phyloP scores from a whole-genome alignment of 352 stramenopile genomes.

The Globisporangium barbulae region DNA sequence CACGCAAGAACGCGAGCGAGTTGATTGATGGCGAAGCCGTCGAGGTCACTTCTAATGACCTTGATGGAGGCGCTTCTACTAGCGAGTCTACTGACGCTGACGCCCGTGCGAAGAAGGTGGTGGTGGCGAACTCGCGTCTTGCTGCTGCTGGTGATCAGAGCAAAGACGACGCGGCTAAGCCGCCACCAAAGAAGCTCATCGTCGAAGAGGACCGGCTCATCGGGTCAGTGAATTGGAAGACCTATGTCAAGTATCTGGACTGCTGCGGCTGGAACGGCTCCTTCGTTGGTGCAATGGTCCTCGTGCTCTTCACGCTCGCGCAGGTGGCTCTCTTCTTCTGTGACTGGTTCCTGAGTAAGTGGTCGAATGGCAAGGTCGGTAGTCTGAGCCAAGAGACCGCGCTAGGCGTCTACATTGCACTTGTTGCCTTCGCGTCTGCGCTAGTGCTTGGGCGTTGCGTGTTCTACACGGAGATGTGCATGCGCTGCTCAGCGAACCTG shows the following conservation, averaged over 20 bases:
- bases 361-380: slow-evolving; percentile 30
- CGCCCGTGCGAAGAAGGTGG: not conserved
- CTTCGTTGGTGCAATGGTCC: slow-evolving; percentile 23
- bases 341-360: slow-evolving; percentile 54
- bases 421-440: slow-evolving; percentile 29
- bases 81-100: not conserved
- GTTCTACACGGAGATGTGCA: slow-evolving; percentile 48
- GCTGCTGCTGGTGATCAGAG: not conserved
- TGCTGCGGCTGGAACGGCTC: slow-evolving; percentile 45
- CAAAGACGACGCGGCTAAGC: slow-evolving; percentile 4
- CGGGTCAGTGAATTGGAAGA: slow-evolving; percentile 33
- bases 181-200: slow-evolving; percentile 32
- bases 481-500: slow-evolving; percentile 38
- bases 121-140: not conserved
- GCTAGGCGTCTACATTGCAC: slow-evolving; percentile 33
- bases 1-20: not conserved
- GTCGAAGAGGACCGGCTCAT: slow-evolving; percentile 37
- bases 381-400: slow-evolving; percentile 30
- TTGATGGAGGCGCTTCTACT: not conserved
- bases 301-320: slow-evolving; percentile 34
- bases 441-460: slow-evolving; percentile 39
- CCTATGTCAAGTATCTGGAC: slow-evolving; percentile 50
- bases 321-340: slow-evolving; percentile 45
- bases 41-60: not conserved
- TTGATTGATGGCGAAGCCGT: slow-evolving; percentile 1